Base-by-base conservation (phyloP, 2,329 filamentous ascomycete species). In the Aspergillus candidus region DNA sequence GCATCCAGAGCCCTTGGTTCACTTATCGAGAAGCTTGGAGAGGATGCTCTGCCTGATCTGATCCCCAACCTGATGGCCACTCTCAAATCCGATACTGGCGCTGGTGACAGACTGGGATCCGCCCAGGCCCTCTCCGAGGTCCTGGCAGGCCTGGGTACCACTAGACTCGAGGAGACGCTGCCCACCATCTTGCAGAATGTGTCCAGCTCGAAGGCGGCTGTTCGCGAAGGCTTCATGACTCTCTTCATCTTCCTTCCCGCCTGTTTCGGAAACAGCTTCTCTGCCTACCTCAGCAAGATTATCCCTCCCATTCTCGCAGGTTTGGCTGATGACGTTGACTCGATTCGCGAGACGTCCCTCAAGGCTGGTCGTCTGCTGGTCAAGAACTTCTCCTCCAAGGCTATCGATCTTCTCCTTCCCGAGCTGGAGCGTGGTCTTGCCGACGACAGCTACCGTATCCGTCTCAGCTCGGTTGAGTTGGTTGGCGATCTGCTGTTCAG, bases 221-320 rank as follows among this genome's bases (percentile, higher is more conserved):
- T 98, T 52, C 83, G 93, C 58, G 93, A 98, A 74, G 93, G 93
- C 36, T 98, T 98, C 73, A 98, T 98, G 93, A 96, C 93, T 6
- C 78, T 98, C 33, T 98, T 98, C 71, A 97, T 98, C 55, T 98
- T 96, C 78, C 81, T 98, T 72, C 93, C 93, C 11, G 93, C 95
- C 41, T 98, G 93, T 71, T 98, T 98, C 59, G 93, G 93, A 60
- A 98, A 98, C 76, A 94, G 90, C 67, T 98, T 98, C 61, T 86
- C 93, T 56, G 89, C 88, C 62, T 98, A 98, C 62, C 83, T 98
- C 49, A 88, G 84, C 69, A 89, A 84, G 63, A 95, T 98, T 59
- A 95, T 98, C 57, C 94, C 93, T 13, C 86, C 93, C 14, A 97
- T 98, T 58, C 76, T 98, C 51, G 83, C 88, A 52, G 94, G 94